These are phyloP conservation scores for Hyphopichia pseudoburtonii DNA, from an alignment of 1,139 yeast genomes.

Conservation along the genomic window DNA sequence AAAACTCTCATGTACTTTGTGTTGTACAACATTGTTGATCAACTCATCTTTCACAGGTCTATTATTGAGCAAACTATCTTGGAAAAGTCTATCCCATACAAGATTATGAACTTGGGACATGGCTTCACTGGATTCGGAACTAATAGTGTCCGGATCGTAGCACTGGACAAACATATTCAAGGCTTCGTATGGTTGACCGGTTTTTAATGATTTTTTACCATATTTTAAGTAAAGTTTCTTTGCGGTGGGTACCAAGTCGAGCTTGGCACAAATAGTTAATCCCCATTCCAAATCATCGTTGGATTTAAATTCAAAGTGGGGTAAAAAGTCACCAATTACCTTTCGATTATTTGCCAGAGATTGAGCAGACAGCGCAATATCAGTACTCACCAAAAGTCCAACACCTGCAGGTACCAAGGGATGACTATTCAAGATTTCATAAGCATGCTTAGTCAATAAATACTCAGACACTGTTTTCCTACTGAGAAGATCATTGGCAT, in stretches of 20 bases:
- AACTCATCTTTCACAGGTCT: conserved; percentile 55
- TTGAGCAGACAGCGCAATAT: conserved; percentile 23
- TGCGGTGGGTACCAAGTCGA: conserved; percentile 53
- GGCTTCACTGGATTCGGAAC: conserved; percentile 23
- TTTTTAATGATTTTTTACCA: conserved; percentile 40
- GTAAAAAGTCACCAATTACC: conserved; percentile 60
- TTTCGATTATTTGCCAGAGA: conserved; percentile 31
- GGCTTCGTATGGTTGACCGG: conserved; percentile 58
- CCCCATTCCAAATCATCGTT: conserved; percentile 85
- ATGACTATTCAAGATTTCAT: conserved; percentile 51
- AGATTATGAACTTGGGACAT: conserved; percentile 41
- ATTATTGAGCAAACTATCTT: conserved; percentile 56
- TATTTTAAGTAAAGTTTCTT: conserved; percentile 45
- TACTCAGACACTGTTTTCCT: conserved; percentile 57
- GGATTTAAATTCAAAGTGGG: conserved; percentile 55
- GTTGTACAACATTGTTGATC: conserved; percentile 52
- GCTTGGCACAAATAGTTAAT: conserved; percentile 51
- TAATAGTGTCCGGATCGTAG: conserved; percentile 42
- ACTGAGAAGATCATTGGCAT: conserved; percentile 15
- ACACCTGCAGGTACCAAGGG: conserved; percentile 65
- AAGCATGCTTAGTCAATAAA: conserved; percentile 60
- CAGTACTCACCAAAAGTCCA: conserved; percentile 45
- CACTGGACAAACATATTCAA: conserved; percentile 67
- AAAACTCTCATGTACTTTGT: conserved; percentile 32
- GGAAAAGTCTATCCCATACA: conserved; percentile 53